These are phyloP conservation scores for Thuidium tamariscinum DNA, from an alignment of 225 moss, liverwort and hornwort genomes.

Conservation along the genomic window DNA sequence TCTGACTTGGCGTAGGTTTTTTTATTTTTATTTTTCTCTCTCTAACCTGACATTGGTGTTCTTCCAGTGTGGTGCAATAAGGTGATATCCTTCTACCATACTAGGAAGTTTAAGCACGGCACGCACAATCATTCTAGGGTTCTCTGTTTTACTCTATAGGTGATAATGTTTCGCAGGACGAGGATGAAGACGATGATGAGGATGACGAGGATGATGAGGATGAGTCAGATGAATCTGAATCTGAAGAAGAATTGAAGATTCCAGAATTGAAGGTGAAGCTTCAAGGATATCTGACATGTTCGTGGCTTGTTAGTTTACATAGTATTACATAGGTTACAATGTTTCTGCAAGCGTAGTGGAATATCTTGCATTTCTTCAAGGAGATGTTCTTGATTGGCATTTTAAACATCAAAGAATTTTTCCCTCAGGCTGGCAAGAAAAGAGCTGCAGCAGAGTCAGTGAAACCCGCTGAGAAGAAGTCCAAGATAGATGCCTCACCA, in stretches of 20 bases:
- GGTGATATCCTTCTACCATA: not conserved
- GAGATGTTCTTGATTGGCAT: not conserved
- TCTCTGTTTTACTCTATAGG: not conserved
- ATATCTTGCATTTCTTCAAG: not conserved
- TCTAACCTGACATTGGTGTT: not conserved
- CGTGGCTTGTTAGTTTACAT: not conserved
- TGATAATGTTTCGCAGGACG: not conserved
- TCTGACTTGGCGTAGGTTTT: not conserved
- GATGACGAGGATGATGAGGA: not conserved
- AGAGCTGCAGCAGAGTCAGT: constrained; percentile 3
- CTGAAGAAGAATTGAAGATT: constrained; percentile 5
- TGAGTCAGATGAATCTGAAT: constrained; percentile 2
- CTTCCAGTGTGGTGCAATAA: not conserved
- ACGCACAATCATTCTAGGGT: not conserved
- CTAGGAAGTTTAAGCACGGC: not conserved
- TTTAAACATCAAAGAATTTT: not conserved
- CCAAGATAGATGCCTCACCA: constrained; percentile 7
- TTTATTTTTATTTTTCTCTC: not conserved
- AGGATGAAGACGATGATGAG: not conserved
- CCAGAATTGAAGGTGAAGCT: not conserved
- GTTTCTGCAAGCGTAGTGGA: not conserved
- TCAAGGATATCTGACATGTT: not conserved
- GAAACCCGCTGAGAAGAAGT: constrained; percentile 14
- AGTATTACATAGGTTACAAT: not conserved
- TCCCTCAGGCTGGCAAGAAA: constrained; percentile 19